A percentile compares a stretch with the other conserved stretches of the same genome.
Evolutionary conservation across 164 flowering plant species (phyloP).

Genomic region (Annona squamosa): DNA sequence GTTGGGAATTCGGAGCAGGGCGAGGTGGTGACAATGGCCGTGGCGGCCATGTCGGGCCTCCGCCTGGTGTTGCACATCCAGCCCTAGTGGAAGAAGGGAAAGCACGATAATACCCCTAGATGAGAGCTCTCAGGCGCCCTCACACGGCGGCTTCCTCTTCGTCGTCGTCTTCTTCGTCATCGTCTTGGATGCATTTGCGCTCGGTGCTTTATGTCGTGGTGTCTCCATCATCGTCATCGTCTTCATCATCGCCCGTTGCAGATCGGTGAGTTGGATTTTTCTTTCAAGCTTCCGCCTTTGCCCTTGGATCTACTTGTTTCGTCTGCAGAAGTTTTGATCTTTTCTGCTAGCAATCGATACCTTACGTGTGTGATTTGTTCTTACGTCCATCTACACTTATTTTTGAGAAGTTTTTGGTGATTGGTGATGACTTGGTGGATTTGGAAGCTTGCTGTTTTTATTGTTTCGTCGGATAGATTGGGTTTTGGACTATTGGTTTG

Average conservation of each 20-base stretch:
- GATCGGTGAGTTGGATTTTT: slow-evolving; percentile 62
- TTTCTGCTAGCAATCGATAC: background rate
- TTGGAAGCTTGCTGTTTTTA: background rate
- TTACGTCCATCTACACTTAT: background rate
- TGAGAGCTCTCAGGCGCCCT: slow-evolving; percentile 74
- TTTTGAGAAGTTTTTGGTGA: background rate
- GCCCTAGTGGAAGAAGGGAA: background rate
- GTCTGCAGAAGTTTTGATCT: slow-evolving; percentile 6
- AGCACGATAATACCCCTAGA: slow-evolving; percentile 20
- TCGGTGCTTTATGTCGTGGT: slow-evolving; percentile 76
- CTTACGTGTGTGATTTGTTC: background rate
- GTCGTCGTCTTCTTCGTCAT: slow-evolving; percentile 36
- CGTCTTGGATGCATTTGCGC: slow-evolving; percentile 70
- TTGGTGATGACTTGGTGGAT: slow-evolving; percentile 1
- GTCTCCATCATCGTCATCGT: slow-evolving; percentile 12
- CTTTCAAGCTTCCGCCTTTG: background rate
- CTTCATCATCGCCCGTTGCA: slow-evolving; percentile 33
- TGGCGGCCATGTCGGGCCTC: background rate
- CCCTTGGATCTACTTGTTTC: background rate
- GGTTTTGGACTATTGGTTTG: background rate
- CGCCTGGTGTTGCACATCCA: background rate
- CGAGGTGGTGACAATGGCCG: background rate
- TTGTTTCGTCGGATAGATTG: background rate
- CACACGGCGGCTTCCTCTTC: slow-evolving; percentile 52
- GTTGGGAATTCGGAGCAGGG: background rate